phyloP scores from a whole-genome alignment of 1,284 basidiomycete genomes.

The Gymnopus androsaceus region DNA sequence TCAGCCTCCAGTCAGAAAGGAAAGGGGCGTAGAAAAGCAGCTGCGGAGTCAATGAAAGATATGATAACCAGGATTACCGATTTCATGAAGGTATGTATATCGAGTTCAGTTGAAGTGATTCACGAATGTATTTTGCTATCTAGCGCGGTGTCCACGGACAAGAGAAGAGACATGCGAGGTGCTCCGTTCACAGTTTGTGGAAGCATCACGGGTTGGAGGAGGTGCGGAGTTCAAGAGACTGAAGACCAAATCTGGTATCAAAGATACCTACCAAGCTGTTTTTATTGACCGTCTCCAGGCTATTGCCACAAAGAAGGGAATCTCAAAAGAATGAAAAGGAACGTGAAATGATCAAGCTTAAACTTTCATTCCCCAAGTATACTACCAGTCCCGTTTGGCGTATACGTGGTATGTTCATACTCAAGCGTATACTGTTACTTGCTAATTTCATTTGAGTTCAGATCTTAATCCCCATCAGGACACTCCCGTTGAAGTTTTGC shows the following conservation, averaged over 20 bases:
- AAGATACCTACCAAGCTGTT: conserved; percentile 11
- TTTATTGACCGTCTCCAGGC: conserved; percentile 2
- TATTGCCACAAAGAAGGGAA: not conserved
- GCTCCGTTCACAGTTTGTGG: not conserved
- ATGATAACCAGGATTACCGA: not conserved
- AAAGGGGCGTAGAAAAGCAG: not conserved
- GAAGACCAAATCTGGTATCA: conserved; percentile 10
- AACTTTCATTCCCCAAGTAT: conserved; percentile 1
- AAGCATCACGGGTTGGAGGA: not conserved
- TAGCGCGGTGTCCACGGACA: not conserved
- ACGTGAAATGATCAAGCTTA: not conserved
- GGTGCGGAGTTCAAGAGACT: not conserved
- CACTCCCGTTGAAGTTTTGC: conserved; percentile 38
- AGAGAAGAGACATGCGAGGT: not conserved
- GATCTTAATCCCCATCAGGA: conserved; percentile 34
- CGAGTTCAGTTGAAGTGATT: not conserved
- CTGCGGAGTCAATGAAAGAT: conserved; percentile 1
- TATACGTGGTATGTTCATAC: not conserved
- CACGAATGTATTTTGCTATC: not conserved
- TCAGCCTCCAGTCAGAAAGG: not conserved
- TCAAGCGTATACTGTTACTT: not conserved
- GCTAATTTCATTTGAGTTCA: conserved; percentile 18
- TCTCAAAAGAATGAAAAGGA: not conserved
- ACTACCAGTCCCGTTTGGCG: conserved; percentile 13
- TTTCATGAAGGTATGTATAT: not conserved